Conservation (phyloP, 768 basidiomycete genomes). For the Trametes sanguinea region DNA sequence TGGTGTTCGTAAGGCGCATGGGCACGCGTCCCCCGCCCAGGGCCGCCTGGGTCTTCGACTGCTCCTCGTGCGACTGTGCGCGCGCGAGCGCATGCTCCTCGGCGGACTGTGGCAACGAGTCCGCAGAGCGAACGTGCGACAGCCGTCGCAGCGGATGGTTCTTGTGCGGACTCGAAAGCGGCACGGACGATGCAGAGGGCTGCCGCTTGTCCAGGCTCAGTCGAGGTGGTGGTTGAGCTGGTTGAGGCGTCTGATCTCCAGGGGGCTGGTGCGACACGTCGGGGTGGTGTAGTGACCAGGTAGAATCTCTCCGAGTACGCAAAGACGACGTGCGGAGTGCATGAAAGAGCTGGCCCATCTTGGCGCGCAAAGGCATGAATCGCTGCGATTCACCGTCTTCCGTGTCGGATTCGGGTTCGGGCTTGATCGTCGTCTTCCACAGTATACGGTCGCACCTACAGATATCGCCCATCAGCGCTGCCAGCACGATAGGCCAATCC, state of each 20-base stretch:
- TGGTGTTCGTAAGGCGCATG: conserved; percentile 19
- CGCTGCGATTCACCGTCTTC: conserved; percentile 33
- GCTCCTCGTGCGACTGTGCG: conserved; percentile 1
- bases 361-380: conserved; percentile 40
- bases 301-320: conserved; percentile 32
- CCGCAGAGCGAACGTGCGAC: conserved; percentile 12
- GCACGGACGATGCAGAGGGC: conserved; percentile 1
- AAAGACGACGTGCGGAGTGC: conserved; percentile 48
- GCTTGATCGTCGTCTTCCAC: conserved; percentile 72
- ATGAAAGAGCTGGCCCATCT: conserved; percentile 57
- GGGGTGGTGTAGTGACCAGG: conserved; percentile 23
- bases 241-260: conserved; percentile 8
- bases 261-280: conserved; percentile 10
- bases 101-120: conserved; percentile 12
- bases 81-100: conserved; percentile 6
- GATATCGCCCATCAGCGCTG: not conserved
- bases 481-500: not conserved
- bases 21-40: conserved; percentile 8
- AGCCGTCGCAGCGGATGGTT: not conserved
- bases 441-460: conserved; percentile 82
- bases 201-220: conserved; percentile 6
- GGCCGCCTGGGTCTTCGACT: not conserved
- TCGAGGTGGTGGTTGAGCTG: not conserved
- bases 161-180: conserved; percentile 6
- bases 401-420: conserved; percentile 44